These are phyloP conservation scores for Helminthosporium solani DNA, from an alignment of 2,329 filamentous ascomycete genomes.

Conservation along the genomic window DNA sequence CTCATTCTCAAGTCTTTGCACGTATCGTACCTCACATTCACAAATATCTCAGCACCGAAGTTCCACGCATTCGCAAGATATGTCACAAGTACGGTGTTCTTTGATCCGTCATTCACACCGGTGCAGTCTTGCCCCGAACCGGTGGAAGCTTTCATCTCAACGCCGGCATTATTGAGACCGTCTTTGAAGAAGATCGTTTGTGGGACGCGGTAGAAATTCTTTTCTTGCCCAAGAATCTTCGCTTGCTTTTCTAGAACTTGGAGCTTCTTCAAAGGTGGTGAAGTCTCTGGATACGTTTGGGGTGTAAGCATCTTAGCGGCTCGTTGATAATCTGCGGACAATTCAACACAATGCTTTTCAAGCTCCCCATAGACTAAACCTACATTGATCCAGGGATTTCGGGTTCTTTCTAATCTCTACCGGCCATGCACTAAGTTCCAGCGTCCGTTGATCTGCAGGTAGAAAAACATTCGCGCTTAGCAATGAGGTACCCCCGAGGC, in stretches of 20 bases:
- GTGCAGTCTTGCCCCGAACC: conserved; percentile 64
- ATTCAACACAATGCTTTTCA: conserved; percentile 36
- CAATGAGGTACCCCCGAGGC: conserved; percentile 65
- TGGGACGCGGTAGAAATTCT: conserved; percentile 57
- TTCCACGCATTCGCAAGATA: conserved; percentile 71
- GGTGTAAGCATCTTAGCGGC: conserved; percentile 61
- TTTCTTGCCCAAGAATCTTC: conserved; percentile 49
- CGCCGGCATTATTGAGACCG: conserved; percentile 63
- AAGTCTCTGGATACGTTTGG: conserved; percentile 57
- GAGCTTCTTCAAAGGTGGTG: conserved; percentile 60
- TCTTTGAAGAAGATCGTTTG: conserved; percentile 65
- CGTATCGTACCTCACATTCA: too few species aligned
- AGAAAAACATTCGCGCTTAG: conserved; percentile 69
- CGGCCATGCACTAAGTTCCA: conserved; percentile 60
- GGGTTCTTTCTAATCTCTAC: conserved; percentile 52
- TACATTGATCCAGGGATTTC: too few species aligned
- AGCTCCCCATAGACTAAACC: too few species aligned
- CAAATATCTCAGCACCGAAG: conserved; percentile 64
- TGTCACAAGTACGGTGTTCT: conserved; percentile 65
- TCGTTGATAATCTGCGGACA: conserved; percentile 59
- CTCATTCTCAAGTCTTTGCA: too few species aligned
- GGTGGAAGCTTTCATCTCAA: conserved; percentile 62
- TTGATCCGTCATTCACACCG: conserved; percentile 67
- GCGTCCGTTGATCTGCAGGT: conserved; percentile 56
- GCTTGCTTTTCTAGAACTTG: conserved; percentile 60